phyloP scores from a whole-genome alignment of 176 grass and related monocot genomes.

The Paspalum notatum region DNA sequence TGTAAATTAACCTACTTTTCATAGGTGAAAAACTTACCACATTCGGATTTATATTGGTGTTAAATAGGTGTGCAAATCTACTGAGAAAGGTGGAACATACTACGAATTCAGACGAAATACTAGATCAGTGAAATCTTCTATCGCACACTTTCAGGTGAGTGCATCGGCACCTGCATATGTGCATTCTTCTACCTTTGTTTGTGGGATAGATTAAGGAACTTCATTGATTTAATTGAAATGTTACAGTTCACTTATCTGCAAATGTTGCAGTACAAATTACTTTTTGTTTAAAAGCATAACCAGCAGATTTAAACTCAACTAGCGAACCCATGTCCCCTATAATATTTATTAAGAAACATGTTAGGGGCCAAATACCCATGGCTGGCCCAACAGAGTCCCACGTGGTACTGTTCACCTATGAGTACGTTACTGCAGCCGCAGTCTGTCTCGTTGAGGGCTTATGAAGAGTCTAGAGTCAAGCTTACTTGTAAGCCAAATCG shows the following conservation, averaged over 20 bases:
- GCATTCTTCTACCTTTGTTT: conserved; percentile 27
- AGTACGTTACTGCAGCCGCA: too few relatives aligned
- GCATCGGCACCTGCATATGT: not conserved
- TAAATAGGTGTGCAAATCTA: conserved; percentile 67
- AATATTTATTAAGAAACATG: not conserved
- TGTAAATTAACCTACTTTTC: not conserved
- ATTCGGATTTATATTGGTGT: conserved; percentile 33
- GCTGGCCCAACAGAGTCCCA: too few relatives aligned
- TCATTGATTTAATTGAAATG: conserved; percentile 2
- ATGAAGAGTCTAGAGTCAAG: too few relatives aligned
- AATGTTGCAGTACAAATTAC: not conserved
- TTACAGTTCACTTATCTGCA: conserved; percentile 1
- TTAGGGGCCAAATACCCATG: too few relatives aligned
- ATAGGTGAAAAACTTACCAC: not conserved
- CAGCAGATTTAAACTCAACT: conserved; percentile 4
- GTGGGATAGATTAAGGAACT: not conserved
- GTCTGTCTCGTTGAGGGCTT: too few relatives aligned
- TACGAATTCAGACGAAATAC: conserved; percentile 82
- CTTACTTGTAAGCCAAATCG: too few relatives aligned
- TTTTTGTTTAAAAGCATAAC: not conserved
- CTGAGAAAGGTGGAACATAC: conserved; percentile 62
- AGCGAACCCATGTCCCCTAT: not conserved
- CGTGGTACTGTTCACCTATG: too few relatives aligned
- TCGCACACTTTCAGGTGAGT: conserved; percentile 81
- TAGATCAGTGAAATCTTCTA: conserved; percentile 79